phyloP scores from a whole-genome alignment of 1,139 yeast species.

The Hanseniaspora sp. region DNA sequence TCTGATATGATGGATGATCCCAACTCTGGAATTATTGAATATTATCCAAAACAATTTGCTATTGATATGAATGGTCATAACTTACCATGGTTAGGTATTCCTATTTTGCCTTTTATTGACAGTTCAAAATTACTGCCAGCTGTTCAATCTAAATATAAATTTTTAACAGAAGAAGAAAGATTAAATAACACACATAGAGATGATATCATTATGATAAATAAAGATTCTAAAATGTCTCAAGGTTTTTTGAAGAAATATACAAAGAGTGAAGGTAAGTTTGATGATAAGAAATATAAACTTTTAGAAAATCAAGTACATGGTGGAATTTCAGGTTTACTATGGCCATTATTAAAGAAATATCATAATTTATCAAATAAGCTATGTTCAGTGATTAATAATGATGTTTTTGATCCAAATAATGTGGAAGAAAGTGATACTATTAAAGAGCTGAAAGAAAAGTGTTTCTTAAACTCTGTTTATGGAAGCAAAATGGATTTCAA shows the following conservation, averaged over 20 bases:
- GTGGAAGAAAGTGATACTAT: conserved; percentile 2
- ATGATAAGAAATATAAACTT: neutral
- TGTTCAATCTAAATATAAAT: conserved; percentile 54
- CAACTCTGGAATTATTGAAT: conserved; percentile 76
- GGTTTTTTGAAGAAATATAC: neutral
- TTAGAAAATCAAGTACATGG: conserved; percentile 17
- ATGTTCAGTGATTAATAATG: conserved; percentile 5
- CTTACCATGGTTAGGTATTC: conserved; percentile 93
- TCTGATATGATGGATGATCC: conserved; percentile 72
- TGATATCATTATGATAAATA: conserved; percentile 52
- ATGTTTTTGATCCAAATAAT: conserved; percentile 6
- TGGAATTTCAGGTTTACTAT: conserved; percentile 14
- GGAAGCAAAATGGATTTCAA: neutral
- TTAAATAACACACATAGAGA: conserved; percentile 57
- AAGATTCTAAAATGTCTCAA: conserved; percentile 28
- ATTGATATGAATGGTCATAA: conserved; percentile 94
- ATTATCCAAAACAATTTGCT: conserved; percentile 78
- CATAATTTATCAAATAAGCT: neutral
- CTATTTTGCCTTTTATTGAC: conserved; percentile 81
- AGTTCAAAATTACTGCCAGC: conserved; percentile 58
- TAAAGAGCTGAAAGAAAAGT: conserved; percentile 10
- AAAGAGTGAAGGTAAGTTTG: neutral
- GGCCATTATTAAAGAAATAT: neutral
- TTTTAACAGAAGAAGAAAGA: conserved; percentile 56
- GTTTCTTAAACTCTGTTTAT: conserved; percentile 1